These are phyloP conservation scores for Exidia glandulosa DNA, from an alignment of 768 basidiomycete species.

Conservation along the genomic window DNA sequence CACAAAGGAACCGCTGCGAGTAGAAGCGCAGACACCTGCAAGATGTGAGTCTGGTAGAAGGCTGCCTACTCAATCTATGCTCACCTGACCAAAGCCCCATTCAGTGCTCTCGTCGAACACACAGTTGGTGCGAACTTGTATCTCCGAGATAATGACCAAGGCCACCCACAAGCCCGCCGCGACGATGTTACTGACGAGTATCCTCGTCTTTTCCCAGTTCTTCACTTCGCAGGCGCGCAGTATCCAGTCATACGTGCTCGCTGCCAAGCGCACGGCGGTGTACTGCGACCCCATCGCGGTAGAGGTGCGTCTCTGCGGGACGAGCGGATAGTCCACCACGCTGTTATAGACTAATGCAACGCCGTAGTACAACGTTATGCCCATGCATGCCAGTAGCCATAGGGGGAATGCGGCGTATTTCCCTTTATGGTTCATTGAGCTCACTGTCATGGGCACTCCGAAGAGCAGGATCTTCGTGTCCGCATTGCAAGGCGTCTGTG, in stretches of 20 bases:
- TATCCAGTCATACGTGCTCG: background rate
- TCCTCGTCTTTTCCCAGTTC: background rate
- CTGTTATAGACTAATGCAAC: background rate
- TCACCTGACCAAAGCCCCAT: background rate
- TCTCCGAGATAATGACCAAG: background rate
- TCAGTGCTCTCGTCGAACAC: background rate
- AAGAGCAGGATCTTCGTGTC: constrained; percentile 4
- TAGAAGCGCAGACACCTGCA: background rate
- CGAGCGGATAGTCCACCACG: background rate
- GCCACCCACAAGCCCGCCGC: background rate
- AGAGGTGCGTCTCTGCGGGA: too few species aligned
- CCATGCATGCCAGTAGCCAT: constrained; percentile 5
- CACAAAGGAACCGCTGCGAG: background rate
- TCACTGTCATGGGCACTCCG: constrained; percentile 1
- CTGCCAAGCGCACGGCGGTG: background rate
- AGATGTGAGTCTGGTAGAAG: too few species aligned
- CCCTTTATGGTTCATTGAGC: background rate
- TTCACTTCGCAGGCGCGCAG: background rate
- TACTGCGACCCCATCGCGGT: too few species aligned
- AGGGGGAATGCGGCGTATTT: constrained; percentile 2
- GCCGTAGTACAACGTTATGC: constrained; percentile 1
- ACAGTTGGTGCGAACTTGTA: background rate
- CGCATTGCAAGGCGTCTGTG: constrained; percentile 4
- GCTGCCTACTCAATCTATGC: background rate
- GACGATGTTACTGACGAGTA: background rate